Percentiles rank a stretch among this genome's conserved stretches.
phyloP scores from a whole-genome alignment of 768 basidiomycete species.

The Krasilnikovozyma curviuscula region DNA sequence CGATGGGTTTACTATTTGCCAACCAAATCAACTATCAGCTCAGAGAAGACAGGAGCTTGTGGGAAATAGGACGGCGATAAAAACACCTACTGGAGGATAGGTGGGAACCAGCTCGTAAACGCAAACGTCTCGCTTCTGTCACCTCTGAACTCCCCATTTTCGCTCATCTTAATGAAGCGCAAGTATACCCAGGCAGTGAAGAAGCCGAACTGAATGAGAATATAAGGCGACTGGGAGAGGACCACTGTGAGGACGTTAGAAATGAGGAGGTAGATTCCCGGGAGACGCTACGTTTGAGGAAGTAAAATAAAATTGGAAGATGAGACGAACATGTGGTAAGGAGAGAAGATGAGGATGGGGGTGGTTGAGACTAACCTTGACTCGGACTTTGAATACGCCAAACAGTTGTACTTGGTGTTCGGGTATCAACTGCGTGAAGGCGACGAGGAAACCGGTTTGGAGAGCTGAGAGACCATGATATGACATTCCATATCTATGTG shows the following conservation, averaged over 20 bases:
- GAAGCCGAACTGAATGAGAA: constrained; percentile 89
- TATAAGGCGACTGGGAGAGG: constrained; percentile 22
- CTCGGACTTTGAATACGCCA: constrained; percentile 50
- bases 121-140: constrained; percentile 94
- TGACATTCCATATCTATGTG: constrained; percentile 54
- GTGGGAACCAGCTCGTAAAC: constrained; percentile 90
- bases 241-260: constrained; percentile 43
- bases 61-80: neutral
- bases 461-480: constrained; percentile 89
- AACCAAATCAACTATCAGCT: neutral
- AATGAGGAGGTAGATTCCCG: constrained; percentile 82
- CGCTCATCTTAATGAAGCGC: constrained; percentile 84
- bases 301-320: neutral
- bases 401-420: constrained; percentile 93
- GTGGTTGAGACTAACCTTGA: constrained; percentile 44
- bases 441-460: constrained; percentile 72
- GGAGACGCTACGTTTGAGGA: constrained; percentile 41
- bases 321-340: too few relatives aligned
- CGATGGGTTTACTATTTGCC: constrained; percentile 45
- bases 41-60: neutral
- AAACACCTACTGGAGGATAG: constrained; percentile 62
- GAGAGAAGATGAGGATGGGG: neutral
- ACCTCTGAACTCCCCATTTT: constrained; percentile 54
- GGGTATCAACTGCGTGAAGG: constrained; percentile 92
- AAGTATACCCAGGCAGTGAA: constrained; percentile 87